These are phyloP conservation scores for Sabuloglossum arenarium DNA, from an alignment of 495 filamentous ascomycete species.

Conservation along the genomic window DNA sequence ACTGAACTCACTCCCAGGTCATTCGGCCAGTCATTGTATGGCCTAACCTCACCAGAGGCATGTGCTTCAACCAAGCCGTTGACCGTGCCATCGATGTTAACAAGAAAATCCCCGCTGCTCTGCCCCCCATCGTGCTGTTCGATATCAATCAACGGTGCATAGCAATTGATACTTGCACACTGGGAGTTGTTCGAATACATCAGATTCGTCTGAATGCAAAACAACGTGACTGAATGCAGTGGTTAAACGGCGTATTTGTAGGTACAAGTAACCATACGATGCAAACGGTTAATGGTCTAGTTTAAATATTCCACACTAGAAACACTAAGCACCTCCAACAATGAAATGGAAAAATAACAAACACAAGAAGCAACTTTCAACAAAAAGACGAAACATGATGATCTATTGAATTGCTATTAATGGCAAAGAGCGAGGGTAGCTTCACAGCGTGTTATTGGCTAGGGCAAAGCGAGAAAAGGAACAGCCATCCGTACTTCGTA, in stretches of 20 bases:
- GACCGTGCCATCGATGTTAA: background rate
- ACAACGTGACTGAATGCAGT: background rate
- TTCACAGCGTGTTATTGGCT: background rate
- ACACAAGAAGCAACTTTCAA: background rate
- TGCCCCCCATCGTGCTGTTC: background rate
- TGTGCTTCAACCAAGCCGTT: background rate
- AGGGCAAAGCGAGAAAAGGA: background rate
- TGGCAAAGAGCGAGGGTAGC: background rate
- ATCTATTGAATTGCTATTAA: background rate
- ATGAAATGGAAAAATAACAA: background rate
- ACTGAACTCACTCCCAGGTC: background rate
- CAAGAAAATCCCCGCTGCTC: background rate
- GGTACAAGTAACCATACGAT: background rate
- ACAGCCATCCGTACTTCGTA: too few species aligned
- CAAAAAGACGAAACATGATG: background rate
- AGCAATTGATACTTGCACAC: background rate
- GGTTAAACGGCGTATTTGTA: background rate
- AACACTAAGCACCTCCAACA: background rate
- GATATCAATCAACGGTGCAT: background rate
- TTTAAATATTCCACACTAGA: too few species aligned
- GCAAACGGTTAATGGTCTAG: too few species aligned
- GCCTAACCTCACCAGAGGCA: background rate
- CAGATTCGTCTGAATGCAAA: background rate
- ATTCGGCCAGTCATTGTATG: slow-evolving; percentile 6
- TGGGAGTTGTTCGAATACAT: background rate